Evolutionary conservation across 129 eudicot species (phyloP), one percentile per base, ranked within the genome.

Genomic region (Flaveria robusta): DNA sequence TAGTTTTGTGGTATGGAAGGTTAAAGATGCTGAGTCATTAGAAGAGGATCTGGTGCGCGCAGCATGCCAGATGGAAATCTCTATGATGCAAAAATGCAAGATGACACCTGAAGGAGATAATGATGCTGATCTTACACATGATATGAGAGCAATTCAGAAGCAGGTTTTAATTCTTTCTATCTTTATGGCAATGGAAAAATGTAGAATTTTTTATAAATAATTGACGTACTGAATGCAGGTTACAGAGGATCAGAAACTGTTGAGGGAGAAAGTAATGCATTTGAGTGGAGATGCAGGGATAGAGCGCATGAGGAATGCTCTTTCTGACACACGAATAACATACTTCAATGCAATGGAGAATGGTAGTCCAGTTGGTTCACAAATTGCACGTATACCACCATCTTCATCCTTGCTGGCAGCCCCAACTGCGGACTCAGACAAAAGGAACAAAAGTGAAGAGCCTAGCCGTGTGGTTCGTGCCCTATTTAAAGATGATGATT

Each of bases 11-110:
- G 96, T 91, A 24, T 95, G 99, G 99, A 95, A 95, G 78, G 94
- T 87, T 9, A 95, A 95, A 77, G 97, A 95, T 88, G 99, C 99
- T 4, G 90, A 83, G 81, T 86, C 97, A 8, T 80, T 95, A 45
- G 99, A 91, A 79, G 91, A 89, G 83, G 99, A 95, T 83, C 81
- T 95, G 87, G 97, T 95, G 74, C 88, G 95, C 71, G 99, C 99
- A 31, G 99, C 99, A n/a, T 95, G 97, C 83, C 96, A 88, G 54
- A 87, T 95, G 79, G 99, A 95, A 86, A 88, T 89, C 47, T 95
- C 99, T 20, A 95, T 95, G 99, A 91, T 95, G 78, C 99, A 90
- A 49, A 95, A 92, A 39, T 95, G 99, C 84, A 91, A 89, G 86
- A 55, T 92, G 64, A 95, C 97, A 42, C 85, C 87, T 34, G 93